Evolutionary conservation across 257 asterid species (phyloP).

Genomic region (Jacaranda mimosifolia): DNA sequence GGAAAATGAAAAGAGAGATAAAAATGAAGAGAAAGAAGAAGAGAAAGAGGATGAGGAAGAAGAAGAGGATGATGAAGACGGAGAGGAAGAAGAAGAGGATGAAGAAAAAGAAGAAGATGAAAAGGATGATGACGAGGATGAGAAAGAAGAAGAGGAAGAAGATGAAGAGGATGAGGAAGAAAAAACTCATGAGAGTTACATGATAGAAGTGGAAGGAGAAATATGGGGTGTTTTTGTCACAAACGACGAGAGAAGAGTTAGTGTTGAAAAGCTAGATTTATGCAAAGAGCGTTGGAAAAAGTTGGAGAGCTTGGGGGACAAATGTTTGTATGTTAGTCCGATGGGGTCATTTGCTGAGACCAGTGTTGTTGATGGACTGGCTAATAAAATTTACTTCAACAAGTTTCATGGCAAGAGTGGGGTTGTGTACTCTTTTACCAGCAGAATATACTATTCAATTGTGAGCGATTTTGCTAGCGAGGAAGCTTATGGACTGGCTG

Average conservation of each 20-base stretch:
- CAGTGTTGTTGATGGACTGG: not conserved
- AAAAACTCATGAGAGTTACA: not conserved
- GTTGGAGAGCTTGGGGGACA: constrained; percentile 15
- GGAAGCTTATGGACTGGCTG: not conserved
- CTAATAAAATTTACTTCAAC: constrained; percentile 33
- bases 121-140: not conserved
- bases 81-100: not conserved
- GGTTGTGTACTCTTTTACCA: constrained; percentile 21
- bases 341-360: constrained; percentile 10
- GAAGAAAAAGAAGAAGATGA: not conserved
- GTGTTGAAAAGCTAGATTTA: not conserved
- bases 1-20: not conserved
- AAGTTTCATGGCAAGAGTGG: constrained; percentile 7
- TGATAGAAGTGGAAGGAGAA: constrained; percentile 1
- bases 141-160: not conserved
- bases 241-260: not conserved
- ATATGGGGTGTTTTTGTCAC: constrained; percentile 15
- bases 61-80: not conserved
- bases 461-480: not conserved
- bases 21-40: not conserved
- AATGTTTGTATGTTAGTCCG: constrained; percentile 21
- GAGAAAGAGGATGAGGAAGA: not conserved
- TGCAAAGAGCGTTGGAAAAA: not conserved
- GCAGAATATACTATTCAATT: constrained; percentile 5
- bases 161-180: not conserved